These are phyloP conservation scores for Aspergillus pseudoglaucus DNA, from an alignment of 2,329 filamentous ascomycete genomes.

Conservation along the genomic window DNA sequence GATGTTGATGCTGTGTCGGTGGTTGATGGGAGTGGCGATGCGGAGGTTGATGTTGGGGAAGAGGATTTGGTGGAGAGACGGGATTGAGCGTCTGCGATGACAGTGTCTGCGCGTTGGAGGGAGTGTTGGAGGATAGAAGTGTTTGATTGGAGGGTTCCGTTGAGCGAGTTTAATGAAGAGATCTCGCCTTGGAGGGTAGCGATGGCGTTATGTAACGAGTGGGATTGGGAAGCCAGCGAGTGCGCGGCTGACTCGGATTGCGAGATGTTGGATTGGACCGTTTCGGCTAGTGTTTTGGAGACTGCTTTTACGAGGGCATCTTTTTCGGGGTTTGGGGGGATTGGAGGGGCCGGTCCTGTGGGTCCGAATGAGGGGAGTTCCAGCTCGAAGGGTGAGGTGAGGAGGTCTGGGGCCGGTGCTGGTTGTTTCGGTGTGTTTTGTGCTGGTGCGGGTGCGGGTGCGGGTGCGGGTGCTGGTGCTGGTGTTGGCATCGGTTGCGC, in stretches of 20 bases:
- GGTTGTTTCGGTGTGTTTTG: slow-evolving; percentile 11
- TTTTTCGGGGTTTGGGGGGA: slow-evolving; percentile 93
- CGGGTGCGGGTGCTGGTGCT: slow-evolving; percentile 18
- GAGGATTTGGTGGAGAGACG: slow-evolving; percentile 35
- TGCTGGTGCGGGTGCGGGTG: slow-evolving; percentile 20
- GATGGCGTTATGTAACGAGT: slow-evolving; percentile 66
- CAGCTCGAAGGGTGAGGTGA: slow-evolving; percentile 58
- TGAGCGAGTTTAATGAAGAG: slow-evolving; percentile 62
- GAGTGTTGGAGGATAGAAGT: slow-evolving; percentile 70
- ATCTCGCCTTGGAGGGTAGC: slow-evolving; percentile 67
- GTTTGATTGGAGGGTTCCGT: slow-evolving; percentile 66
- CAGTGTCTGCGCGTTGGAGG: slow-evolving; percentile 68
- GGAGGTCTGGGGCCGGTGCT: slow-evolving; percentile 44
- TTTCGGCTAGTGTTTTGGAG: slow-evolving; percentile 60
- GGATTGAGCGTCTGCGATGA: slow-evolving; percentile 65
- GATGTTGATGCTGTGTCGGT: slow-evolving; percentile 2
- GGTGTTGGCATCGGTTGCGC: slow-evolving; percentile 15
- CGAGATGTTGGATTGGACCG: slow-evolving; percentile 61
- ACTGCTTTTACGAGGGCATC: slow-evolving; percentile 76
- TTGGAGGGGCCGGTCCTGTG: slow-evolving; percentile 63
- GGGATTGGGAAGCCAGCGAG: slow-evolving; percentile 70
- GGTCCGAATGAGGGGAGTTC: slow-evolving; percentile 45
- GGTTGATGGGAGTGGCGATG: too few species aligned
- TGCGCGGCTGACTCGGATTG: slow-evolving; percentile 70
- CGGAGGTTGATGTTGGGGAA: slow-evolving; percentile 8